A percentile compares a stretch with the other conserved stretches of the same genome.
These are phyloP conservation scores for Neonectria coccinea DNA, from an alignment of 2,329 filamentous ascomycete species.

Conservation along the genomic window DNA sequence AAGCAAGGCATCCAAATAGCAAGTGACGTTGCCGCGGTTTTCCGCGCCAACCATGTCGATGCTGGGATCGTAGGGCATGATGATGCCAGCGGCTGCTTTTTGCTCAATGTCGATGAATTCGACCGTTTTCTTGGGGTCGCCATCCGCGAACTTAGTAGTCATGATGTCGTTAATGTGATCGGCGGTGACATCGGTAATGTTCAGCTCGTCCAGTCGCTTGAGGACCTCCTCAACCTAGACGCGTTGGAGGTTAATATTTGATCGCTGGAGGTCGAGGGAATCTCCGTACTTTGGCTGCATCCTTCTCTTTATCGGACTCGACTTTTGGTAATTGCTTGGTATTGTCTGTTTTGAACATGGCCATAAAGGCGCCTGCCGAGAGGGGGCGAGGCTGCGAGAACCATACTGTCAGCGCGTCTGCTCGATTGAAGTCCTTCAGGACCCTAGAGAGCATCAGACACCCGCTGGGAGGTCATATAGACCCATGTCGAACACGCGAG, in stretches of 20 bases:
- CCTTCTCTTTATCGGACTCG: constrained; percentile 63
- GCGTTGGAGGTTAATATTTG: constrained; percentile 30
- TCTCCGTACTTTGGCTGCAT: constrained; percentile 54
- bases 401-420: constrained; percentile 24
- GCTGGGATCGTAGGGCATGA: constrained; percentile 79
- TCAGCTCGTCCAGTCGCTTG: constrained; percentile 56
- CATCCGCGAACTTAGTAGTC: constrained; percentile 73
- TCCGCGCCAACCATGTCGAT: constrained; percentile 84
- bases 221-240: constrained; percentile 57
- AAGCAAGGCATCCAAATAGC: constrained; percentile 89
- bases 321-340: constrained; percentile 59
- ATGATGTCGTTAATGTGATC: constrained; percentile 69
- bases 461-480: neutral
- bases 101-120: constrained; percentile 83
- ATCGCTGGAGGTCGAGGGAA: constrained; percentile 8
- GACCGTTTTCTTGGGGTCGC: constrained; percentile 79
- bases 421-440: constrained; percentile 6
- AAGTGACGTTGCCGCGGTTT: constrained; percentile 89
- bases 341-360: constrained; percentile 73
- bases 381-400: constrained; percentile 61
- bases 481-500: neutral
- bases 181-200: constrained; percentile 60
- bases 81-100: constrained; percentile 82
- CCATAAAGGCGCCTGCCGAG: constrained; percentile 69
- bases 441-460: neutral